phyloP scores from a whole-genome alignment of 208 protist genomes.

The Leishmania martiniquensis region DNA sequence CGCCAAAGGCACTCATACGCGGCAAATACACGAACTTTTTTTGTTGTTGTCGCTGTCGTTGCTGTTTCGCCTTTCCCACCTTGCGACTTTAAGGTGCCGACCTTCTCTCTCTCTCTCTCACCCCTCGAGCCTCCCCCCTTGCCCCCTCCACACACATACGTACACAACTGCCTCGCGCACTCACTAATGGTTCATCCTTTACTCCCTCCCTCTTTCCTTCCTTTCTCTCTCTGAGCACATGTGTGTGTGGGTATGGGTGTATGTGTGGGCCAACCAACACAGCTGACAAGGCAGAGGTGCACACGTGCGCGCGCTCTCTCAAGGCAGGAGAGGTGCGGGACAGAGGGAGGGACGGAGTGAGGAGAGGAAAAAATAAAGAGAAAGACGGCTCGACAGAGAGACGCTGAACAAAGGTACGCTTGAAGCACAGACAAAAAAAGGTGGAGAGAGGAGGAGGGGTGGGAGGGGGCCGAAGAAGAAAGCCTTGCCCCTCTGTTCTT shows the following conservation, averaged over 20 bases:
- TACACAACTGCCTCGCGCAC: too few relatives aligned
- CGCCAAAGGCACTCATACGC: too few relatives aligned
- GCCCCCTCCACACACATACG: neutral
- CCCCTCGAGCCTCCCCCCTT: neutral
- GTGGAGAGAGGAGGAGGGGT: neutral
- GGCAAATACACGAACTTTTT: neutral
- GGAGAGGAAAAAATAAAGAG: neutral
- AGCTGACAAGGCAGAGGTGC: neutral
- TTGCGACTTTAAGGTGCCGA: neutral
- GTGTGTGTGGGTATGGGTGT: neutral
- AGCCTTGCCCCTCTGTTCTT: neutral
- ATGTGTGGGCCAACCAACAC: neutral
- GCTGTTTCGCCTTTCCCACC: neutral
- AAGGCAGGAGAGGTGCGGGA: neutral
- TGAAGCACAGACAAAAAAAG: constrained; percentile 10
- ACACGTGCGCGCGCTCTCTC: neutral
- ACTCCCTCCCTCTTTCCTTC: neutral
- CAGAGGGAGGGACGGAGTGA: neutral
- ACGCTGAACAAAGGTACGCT: constrained; percentile 5
- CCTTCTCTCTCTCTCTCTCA: neutral
- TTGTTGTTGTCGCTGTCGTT: too few relatives aligned
- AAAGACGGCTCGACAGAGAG: neutral
- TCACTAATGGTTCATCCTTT: neutral
- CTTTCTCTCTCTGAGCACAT: too few relatives aligned
- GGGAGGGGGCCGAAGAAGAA: too few relatives aligned